Base-by-base conservation (phyloP, 192 early-diverging fungal genomes). In the Mortierella claussenii region DNA sequence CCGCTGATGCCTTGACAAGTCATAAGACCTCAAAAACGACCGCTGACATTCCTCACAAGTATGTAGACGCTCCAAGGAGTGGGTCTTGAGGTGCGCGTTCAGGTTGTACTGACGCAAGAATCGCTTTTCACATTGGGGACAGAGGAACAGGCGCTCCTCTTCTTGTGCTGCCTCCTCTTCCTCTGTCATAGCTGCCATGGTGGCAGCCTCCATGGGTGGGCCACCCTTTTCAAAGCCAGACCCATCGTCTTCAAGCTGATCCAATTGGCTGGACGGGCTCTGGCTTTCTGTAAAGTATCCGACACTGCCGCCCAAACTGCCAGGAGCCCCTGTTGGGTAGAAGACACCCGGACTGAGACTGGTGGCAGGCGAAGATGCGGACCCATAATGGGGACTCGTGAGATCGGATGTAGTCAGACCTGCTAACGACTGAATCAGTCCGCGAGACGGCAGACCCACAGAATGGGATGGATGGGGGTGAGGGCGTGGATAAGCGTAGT, bases 1-100 rank as follows among this genome's bases (percentile, higher is more conserved):
- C 55, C 89, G 85, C 73, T 88, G 82, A 60, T 93, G 92, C n/a
- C 96, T 87, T 66, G 94, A 93, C 37, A 94, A 85, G 69, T 97
- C 78, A 23, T 70, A 69, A 0, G 78, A 62, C 23, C 68, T 24
- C 13, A 70, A 26, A 27, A 79, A 79, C 0, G 56, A 32, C 40
- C 47, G 48, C 0, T 23, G 12, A 27, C 73, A 76, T 10, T 53
- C 30, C 0, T 55, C n/a, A 30, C 73, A 76, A 9, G 13, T 12
- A 33, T 62, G 57, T 17, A 28, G 23, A 0, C 73, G 73, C 20
- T 55, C 59, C 0, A 24, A 17, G 0, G 51, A 43, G 23, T 76
- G 73, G 15, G 73, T 76, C 30, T 66, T 65, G 58, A 62, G 30
- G 21, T 76, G 73, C 2, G 73, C 73, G 44, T 76, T 76, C 26